Percentiles rank a stretch among this genome's conserved stretches.
Evolutionary conservation across 2,329 filamentous ascomycete genomes (phyloP).

Genomic region (Ceratocystis diversiconidia): DNA sequence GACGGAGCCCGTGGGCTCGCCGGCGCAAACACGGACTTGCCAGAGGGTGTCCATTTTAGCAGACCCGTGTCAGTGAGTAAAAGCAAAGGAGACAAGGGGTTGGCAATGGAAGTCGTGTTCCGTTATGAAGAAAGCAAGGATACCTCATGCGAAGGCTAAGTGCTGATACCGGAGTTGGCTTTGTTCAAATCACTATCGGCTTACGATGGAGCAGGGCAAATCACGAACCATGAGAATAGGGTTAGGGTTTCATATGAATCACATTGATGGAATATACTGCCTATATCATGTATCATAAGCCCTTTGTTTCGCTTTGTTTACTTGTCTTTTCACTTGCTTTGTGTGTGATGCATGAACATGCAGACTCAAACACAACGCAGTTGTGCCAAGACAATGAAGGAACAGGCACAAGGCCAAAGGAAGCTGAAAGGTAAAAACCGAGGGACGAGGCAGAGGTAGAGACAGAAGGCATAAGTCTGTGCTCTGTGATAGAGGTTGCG

Average conservation of each 20-base stretch:
- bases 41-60: conserved; percentile 21
- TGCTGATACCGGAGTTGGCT: too few species aligned
- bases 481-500: not conserved
- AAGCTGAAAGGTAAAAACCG: not conserved
- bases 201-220: not conserved
- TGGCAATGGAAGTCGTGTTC: not conserved
- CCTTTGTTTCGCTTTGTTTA: not conserved
- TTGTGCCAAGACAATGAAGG: not conserved
- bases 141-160: too few species aligned
- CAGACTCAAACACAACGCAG: not conserved
- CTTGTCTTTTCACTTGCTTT: too few species aligned
- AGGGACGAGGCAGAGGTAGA: not conserved
- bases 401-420: not conserved
- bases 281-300: not conserved
- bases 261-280: not conserved
- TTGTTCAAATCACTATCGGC: too few species aligned
- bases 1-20: conserved; percentile 39
- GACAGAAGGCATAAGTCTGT: not conserved
- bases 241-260: not conserved
- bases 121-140: too few species aligned
- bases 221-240: not conserved
- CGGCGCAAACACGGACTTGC: conserved; percentile 28
- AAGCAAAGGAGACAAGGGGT: too few species aligned
- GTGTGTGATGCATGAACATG: not conserved
- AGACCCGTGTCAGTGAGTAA: too few species aligned